These are phyloP conservation scores for Mantamonas sphyraenae DNA, from an alignment of 78 protist genomes.

Conservation along the genomic window DNA sequence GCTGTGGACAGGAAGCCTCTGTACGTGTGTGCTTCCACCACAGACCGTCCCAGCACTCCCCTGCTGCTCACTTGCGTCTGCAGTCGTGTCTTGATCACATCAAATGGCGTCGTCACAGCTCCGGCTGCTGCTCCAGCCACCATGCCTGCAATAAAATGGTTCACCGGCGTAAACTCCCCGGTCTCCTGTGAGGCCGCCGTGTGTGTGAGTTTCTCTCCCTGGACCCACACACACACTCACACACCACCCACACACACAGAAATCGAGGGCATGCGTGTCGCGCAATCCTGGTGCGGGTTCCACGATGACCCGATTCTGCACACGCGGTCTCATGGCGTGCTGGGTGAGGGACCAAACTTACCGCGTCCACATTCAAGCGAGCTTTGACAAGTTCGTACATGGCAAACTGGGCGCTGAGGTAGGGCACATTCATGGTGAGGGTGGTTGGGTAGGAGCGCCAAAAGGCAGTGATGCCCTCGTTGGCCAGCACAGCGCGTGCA, in stretches of 20 bases:
- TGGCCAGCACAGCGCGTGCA: neutral
- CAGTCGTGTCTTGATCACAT: slow-evolving; percentile 14
- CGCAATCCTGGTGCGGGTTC: too few relatives aligned
- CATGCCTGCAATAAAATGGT: neutral
- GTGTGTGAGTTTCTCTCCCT: too few relatives aligned
- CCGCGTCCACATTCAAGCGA: too few relatives aligned
- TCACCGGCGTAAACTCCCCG: neutral
- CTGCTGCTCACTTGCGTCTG: neutral
- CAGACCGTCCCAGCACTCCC: neutral
- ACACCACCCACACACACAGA: too few relatives aligned
- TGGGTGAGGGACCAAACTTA: too few relatives aligned
- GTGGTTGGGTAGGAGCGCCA: neutral
- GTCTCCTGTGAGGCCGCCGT: too few relatives aligned
- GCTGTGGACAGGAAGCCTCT: neutral
- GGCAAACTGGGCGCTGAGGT: neutral
- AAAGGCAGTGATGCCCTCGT: neutral
- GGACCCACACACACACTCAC: too few relatives aligned
- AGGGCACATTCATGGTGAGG: slow-evolving; percentile 16
- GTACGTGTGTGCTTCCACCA: neutral
- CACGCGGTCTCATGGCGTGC: too few relatives aligned
- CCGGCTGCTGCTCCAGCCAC: slow-evolving; percentile 5
- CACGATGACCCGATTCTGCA: too few relatives aligned
- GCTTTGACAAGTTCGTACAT: neutral
- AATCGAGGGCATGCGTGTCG: neutral
- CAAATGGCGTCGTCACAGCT: neutral